A percentile compares a stretch with the other conserved stretches of the same genome.
phyloP scores from a whole-genome alignment of 2,329 filamentous ascomycete genomes.

The Nothopassalora personata region DNA sequence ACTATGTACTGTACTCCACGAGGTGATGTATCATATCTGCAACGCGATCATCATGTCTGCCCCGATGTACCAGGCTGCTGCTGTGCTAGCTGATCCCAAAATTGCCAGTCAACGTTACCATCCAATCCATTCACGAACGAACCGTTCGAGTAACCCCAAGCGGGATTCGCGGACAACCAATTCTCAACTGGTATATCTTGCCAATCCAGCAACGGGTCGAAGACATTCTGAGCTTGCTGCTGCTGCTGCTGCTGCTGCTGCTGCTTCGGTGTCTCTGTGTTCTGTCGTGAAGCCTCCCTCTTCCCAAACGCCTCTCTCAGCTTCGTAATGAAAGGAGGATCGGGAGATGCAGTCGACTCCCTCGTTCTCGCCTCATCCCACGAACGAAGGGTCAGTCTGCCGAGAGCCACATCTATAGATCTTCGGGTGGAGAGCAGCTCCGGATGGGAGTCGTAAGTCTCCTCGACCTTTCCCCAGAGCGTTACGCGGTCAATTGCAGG shows the following conservation, averaged over 20 bases:
- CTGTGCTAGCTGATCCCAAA: constrained; percentile 16
- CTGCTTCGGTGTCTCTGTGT: constrained; percentile 11
- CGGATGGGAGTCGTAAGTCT: constrained; percentile 41
- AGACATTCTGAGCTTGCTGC: constrained; percentile 1
- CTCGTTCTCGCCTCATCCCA: constrained; percentile 34
- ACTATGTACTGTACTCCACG: no score
- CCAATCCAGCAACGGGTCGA: constrained; percentile 4
- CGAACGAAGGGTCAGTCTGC: constrained; percentile 40
- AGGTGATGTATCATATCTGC: not conserved
- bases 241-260: not conserved
- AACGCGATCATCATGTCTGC: not conserved
- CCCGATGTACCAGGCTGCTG: not conserved
- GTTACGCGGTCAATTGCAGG: constrained; percentile 20
- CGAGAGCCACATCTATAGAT: constrained; percentile 41
- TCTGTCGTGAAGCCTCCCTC: constrained; percentile 14
- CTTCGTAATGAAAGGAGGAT: constrained; percentile 13
- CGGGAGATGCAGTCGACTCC: not conserved
- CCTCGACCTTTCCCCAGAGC: constrained; percentile 43
- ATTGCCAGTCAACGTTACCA: constrained; percentile 17
- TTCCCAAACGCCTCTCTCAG: constrained; percentile 10
- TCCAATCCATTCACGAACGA: constrained; percentile 4
- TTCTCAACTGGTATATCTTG: constrained; percentile 12
- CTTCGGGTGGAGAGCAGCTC: constrained; percentile 35
- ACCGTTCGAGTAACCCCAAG: constrained; percentile 12
- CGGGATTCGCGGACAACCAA: constrained; percentile 10